phyloP scores from a whole-genome alignment of 768 basidiomycete genomes.

The Heimioporus sp. region DNA sequence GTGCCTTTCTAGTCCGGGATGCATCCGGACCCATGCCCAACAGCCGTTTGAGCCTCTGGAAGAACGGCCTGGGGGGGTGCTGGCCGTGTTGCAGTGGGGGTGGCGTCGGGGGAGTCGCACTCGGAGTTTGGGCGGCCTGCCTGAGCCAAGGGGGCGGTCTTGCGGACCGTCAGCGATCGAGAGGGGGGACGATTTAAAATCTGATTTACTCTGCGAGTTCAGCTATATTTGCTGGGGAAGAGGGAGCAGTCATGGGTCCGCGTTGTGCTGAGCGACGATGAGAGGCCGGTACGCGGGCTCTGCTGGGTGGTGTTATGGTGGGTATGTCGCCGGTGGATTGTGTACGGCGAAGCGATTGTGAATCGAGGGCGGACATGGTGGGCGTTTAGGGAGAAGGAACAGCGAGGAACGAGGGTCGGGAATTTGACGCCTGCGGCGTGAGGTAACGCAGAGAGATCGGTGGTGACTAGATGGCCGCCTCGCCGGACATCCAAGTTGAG shows the following conservation, averaged over 20 bases:
- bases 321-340: slow-evolving; percentile 36
- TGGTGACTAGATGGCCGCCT: slow-evolving; percentile 10
- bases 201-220: slow-evolving; percentile 16
- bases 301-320: slow-evolving; percentile 18
- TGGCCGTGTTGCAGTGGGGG: slow-evolving; percentile 1
- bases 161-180: slow-evolving; percentile 18
- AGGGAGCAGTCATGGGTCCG: slow-evolving; percentile 16
- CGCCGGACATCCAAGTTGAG: slow-evolving; percentile 16
- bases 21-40: slow-evolving; percentile 57
- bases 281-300: slow-evolving; percentile 29
- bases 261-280: slow-evolving; percentile 27
- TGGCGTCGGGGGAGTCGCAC: slow-evolving; percentile 3
- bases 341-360: slow-evolving; percentile 33
- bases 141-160: slow-evolving; percentile 24
- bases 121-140: slow-evolving; percentile 22
- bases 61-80: slow-evolving; percentile 16
- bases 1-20: slow-evolving; percentile 48
- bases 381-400: slow-evolving; percentile 15
- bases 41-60: slow-evolving; percentile 32
- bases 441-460: slow-evolving; percentile 7
- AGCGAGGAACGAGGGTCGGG: slow-evolving; percentile 15
- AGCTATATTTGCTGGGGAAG: slow-evolving; percentile 17
- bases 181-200: slow-evolving; percentile 3
- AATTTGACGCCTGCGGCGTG: slow-evolving; percentile 33
- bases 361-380: slow-evolving; percentile 31